Evolutionary conservation across 78 protist genomes (phyloP), one percentile per base, ranked within the genome.

Genomic region (Dictyostelium purpureum): DNA sequence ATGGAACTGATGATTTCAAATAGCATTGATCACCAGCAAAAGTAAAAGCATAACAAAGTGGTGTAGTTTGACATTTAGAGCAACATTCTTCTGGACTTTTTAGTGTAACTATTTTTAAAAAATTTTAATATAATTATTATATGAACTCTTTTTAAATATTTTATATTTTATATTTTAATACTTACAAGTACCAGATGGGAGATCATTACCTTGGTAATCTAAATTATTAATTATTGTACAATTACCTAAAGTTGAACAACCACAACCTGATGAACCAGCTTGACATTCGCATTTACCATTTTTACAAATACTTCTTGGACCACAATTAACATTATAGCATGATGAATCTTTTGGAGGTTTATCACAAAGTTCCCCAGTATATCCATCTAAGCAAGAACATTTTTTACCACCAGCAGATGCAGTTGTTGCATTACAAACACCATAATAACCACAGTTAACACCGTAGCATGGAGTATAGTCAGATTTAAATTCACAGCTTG

Each of bases 231-330:
- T 61, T 24, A 61, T 61, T 3, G 42, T 61, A 31, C 69, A 61
- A 31, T 61, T 61, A 26, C 69, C 69, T 11, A 61, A 28, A 12
- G 26, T 61, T 31, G 10, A 26, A 31, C 69, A 61, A 0, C 69
- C 69, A 61, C 69, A 61, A 4, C 69, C 69, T 14, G 69, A 61
- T 31, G 69, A 61, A 10, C 69, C 69, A 0, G 69, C 69, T 61
- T 61, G 69, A 12, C 69, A 61, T 61, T 61, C 69, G 4, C 69
- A 61, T 61, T 61, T 24, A 2, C 69, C 69, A 61, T 61, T 61
- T 61, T 61, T 61, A 61, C 69, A 61, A 26, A 61, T 61, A 61
- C 67, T 52, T 61, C 69, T 61, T 61, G 69, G 21, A 61, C 69
- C 69, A 61, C 69, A 61, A 61, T 61, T n/a, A 2, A 61, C 69